Conservation (phyloP, 805 yeast species). For the Saturnispora gosingensis region DNA sequence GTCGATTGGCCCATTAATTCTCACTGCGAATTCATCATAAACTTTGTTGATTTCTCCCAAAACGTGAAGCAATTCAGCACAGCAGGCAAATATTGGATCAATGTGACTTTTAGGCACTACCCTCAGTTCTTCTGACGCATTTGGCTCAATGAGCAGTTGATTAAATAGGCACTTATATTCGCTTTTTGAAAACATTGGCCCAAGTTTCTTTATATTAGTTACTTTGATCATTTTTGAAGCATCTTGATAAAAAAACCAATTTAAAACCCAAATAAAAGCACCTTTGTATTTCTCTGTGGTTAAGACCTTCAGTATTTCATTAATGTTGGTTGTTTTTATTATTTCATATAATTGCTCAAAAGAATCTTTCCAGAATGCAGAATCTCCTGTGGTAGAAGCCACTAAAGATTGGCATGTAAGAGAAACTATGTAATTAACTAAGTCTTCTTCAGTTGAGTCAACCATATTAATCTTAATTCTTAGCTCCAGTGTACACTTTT, state of each 20-base stretch:
- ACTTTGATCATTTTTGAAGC: constrained; percentile 17
- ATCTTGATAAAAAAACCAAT: constrained; percentile 20
- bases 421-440: constrained; percentile 13
- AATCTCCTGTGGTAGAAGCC: constrained; percentile 16
- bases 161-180: constrained; percentile 14
- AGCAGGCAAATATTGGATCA: constrained; percentile 16
- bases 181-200: constrained; percentile 17
- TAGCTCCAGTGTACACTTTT: neutral
- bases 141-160: constrained; percentile 1
- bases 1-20: constrained; percentile 7
- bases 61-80: constrained; percentile 14
- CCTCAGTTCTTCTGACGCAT: neutral
- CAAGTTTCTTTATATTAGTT: constrained; percentile 14
- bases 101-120: neutral
- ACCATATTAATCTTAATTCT: neutral
- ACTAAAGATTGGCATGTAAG: constrained; percentile 15
- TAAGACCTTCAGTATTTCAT: constrained; percentile 7
- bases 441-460: constrained; percentile 6
- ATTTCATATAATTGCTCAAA: constrained; percentile 14
- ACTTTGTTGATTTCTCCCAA: constrained; percentile 15
- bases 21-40: constrained; percentile 10
- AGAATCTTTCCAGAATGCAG: constrained; percentile 15
- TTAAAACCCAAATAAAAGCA: constrained; percentile 14
- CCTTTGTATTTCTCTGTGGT: constrained; percentile 6
- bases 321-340: constrained; percentile 13